Evolutionary conservation across 1,139 yeast genomes (phyloP), one percentile per base, ranked within the genome.

Genomic region (Saccharomyces pastorianus): DNA sequence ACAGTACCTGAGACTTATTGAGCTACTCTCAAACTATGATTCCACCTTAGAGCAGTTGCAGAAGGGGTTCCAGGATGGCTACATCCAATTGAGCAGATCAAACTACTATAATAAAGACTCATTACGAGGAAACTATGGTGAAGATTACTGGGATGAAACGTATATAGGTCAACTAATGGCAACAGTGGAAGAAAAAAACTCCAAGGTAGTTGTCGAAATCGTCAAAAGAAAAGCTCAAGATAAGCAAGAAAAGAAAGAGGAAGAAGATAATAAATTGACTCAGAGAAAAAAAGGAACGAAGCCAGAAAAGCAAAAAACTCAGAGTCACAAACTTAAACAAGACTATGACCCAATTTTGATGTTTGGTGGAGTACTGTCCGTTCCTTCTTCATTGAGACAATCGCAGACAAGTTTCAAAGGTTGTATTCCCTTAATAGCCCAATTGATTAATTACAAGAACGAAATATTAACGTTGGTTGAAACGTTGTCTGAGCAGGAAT

Each of bases 91-190:
- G 13, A 60, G 66, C 25, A 60, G 70, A 51, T 71, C 71, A 6
- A 67, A 68, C 53, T 67, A 61, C 53, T 63, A 64, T 51, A 67
- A 66, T 49, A 67, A 66, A 48, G 65, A 67, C 50, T 53, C 68
- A 0, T 50, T 67, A 29, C 53, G 69, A 42, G 69, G 68, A 4
- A 56, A 62, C 20, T 67, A 64, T 51, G 71, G 71, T 11, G 51
- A 53, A 42, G 69, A 65, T 50, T 66, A 67, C 49, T 68, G 68
- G 65, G 69, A 67, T 55, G 58, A 62, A 32, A 56, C 61, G 0
- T 66, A 62, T 51, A 59, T 51, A 23, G 71, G 71, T 6, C 58
- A 60, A 34, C 46, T 59, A 13, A 51, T 46, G 9, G 63, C 59
- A 1, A 31, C 49, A 5, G 53, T 59, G n/a, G 55, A 54, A 17